A percentile compares a stretch with the other conserved stretches of the same genome.
Evolutionary conservation across 345 rosid species (phyloP).

Genomic region (Lepidium sativum): DNA sequence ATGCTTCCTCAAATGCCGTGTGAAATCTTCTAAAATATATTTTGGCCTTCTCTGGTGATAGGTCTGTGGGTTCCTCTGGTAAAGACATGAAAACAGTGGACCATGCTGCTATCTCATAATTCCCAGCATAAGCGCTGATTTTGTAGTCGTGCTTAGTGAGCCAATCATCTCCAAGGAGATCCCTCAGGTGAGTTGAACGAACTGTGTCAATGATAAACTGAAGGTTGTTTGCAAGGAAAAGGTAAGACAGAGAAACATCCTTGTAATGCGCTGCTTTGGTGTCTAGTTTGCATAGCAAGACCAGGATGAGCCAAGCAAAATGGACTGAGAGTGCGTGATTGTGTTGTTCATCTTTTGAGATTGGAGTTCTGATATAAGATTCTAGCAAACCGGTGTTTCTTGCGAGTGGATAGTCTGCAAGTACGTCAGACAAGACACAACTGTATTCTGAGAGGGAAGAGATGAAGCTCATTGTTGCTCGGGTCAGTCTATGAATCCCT

Average conservation of each 20-base stretch:
- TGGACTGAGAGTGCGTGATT: slow-evolving; percentile 35
- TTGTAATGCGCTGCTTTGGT: slow-evolving; percentile 56
- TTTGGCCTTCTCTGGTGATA: slow-evolving; percentile 37
- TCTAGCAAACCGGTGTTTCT: slow-evolving; percentile 38
- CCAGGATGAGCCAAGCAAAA: slow-evolving; percentile 64
- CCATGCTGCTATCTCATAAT: slow-evolving; percentile 71
- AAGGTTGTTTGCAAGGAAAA: slow-evolving; percentile 83
- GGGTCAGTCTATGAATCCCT: slow-evolving; percentile 64
- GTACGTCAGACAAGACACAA: slow-evolving; percentile 41
- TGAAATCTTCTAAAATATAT: slow-evolving; percentile 51
- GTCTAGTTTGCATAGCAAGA: slow-evolving; percentile 75
- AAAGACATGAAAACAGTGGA: slow-evolving; percentile 43
- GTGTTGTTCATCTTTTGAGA: slow-evolving; percentile 20
- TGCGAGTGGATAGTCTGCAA: slow-evolving; percentile 41
- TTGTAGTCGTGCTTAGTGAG: slow-evolving; percentile 39
- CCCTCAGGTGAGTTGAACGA: slow-evolving; percentile 34
- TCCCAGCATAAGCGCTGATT: slow-evolving; percentile 44
- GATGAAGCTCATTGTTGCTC: slow-evolving; percentile 58
- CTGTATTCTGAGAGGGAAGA: slow-evolving; percentile 52
- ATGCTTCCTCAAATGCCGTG: slow-evolving; percentile 63
- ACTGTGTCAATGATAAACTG: slow-evolving; percentile 51
- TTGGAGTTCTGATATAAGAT: slow-evolving; percentile 38
- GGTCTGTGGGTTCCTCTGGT: slow-evolving; percentile 33
- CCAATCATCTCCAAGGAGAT: slow-evolving; percentile 77
- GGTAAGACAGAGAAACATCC: slow-evolving; percentile 59